Evolutionary conservation across 202 grass and related monocot species (phyloP).

Genomic region (Bolboschoenoplectus hybrid): DNA sequence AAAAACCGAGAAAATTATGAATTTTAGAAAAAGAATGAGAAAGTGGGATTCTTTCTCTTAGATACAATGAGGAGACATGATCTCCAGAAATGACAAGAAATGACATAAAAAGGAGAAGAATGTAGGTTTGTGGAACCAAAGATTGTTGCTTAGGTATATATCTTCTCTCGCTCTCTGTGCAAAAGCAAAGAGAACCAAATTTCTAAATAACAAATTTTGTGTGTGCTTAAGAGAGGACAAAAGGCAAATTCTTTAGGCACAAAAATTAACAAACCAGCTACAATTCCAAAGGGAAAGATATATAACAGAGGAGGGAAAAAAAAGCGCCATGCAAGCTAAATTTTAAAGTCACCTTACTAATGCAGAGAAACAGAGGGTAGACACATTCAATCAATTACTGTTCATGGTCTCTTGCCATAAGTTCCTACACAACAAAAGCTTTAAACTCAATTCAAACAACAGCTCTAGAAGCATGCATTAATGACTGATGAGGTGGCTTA

Average conservation of each 20-base stretch:
- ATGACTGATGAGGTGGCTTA: not conserved
- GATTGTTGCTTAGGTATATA: not conserved
- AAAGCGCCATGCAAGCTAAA: too few species aligned
- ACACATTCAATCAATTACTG: not conserved
- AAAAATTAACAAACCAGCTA: not conserved
- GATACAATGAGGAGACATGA: not conserved
- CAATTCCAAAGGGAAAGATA: not conserved
- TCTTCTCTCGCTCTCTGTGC: not conserved
- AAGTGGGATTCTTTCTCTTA: not conserved
- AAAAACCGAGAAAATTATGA: not conserved
- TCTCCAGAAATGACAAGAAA: not conserved
- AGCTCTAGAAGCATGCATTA: constrained; percentile 3
- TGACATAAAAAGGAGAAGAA: not conserved
- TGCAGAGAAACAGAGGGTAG: too few species aligned
- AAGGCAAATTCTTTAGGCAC: not conserved
- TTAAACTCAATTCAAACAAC: not conserved
- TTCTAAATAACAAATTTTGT: constrained; percentile 11
- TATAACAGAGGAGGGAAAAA: not conserved
- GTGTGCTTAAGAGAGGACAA: not conserved
- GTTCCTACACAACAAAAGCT: not conserved
- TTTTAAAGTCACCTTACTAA: too few species aligned
- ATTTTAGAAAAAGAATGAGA: not conserved
- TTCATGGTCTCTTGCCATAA: not conserved
- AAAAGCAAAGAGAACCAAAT: not conserved
- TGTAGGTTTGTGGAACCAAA: constrained; percentile 12